Percentiles rank a stretch among this genome's conserved stretches.
Conservation (phyloP, 306 rosid genomes). For the Rosa rugosa region DNA sequence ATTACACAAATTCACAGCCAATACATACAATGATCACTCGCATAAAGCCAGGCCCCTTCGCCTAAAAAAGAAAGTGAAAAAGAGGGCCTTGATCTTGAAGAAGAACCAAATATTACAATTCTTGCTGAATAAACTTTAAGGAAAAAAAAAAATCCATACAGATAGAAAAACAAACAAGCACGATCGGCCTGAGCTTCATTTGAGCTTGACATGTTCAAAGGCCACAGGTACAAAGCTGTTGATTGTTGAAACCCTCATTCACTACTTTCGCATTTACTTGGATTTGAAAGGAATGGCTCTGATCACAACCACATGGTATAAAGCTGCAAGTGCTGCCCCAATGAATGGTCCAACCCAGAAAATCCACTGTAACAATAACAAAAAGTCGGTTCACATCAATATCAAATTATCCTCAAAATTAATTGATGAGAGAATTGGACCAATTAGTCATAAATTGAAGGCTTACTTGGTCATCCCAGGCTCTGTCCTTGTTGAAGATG, state of each 20-base stretch:
- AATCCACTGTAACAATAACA: conserved; percentile 41
- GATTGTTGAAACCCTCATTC: conserved; percentile 3
- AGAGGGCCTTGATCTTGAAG: conserved; percentile 6
- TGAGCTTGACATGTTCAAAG: not conserved
- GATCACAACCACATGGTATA: conserved; percentile 57
- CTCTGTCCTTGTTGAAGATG: conserved; percentile 40
- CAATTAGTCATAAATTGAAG: no score
- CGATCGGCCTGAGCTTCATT: not conserved
- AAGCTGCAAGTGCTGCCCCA: conserved; percentile 62
- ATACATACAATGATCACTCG: conserved; percentile 22
- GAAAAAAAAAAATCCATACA: not conserved
- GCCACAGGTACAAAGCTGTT: conserved; percentile 6
- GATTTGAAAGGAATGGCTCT: conserved; percentile 60
- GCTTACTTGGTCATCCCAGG: conserved; percentile 54
- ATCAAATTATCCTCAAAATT: not conserved
- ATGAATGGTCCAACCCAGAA: conserved; percentile 69
- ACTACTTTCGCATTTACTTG: conserved; percentile 22
- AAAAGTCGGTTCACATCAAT: not conserved
- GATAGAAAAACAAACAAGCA: conserved; percentile 13
- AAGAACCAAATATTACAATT: conserved; percentile 15
- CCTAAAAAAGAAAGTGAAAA: not conserved
- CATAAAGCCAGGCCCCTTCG: conserved; percentile 5
- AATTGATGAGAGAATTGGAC: not conserved
- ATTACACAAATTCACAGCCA: conserved; percentile 25
- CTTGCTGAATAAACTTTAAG: not conserved